Conservation (phyloP, 805 yeast genomes). For the Schwanniomyces polymorphus region DNA sequence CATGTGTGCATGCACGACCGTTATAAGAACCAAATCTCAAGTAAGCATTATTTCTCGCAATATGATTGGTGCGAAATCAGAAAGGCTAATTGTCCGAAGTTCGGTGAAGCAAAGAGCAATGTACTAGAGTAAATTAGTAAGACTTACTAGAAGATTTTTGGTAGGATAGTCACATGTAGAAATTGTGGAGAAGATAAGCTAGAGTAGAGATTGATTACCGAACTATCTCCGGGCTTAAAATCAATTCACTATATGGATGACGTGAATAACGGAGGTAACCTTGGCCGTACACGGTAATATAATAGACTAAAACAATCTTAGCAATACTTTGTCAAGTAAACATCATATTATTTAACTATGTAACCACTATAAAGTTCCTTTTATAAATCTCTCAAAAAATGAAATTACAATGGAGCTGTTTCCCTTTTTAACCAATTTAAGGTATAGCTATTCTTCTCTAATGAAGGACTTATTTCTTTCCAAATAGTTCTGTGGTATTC, state of each 20-base stretch:
- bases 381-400: not conserved
- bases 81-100: not conserved
- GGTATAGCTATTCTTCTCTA: slow-evolving; percentile 37
- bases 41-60: not conserved
- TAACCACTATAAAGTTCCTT: not conserved
- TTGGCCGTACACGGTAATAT: too few relatives aligned
- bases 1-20: not conserved
- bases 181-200: not conserved
- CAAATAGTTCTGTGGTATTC: slow-evolving; percentile 61
- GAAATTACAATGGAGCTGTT: slow-evolving; percentile 27
- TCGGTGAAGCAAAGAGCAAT: not conserved
- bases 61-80: not conserved
- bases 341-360: not conserved
- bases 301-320: too few relatives aligned
- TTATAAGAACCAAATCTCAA: not conserved
- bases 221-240: not conserved
- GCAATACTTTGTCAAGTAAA: too few relatives aligned
- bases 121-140: not conserved
- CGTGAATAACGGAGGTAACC: too few relatives aligned
- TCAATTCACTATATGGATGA: not conserved
- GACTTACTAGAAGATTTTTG: not conserved
- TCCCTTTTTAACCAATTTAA: slow-evolving; percentile 53
- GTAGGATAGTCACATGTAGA: not conserved
- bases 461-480: slow-evolving; percentile 42
- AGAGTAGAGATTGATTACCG: not conserved